Percentiles rank a stretch among this genome's conserved stretches.
Evolutionary conservation across 768 basidiomycete species (phyloP).

Genomic region (Tricholoma sp.): DNA sequence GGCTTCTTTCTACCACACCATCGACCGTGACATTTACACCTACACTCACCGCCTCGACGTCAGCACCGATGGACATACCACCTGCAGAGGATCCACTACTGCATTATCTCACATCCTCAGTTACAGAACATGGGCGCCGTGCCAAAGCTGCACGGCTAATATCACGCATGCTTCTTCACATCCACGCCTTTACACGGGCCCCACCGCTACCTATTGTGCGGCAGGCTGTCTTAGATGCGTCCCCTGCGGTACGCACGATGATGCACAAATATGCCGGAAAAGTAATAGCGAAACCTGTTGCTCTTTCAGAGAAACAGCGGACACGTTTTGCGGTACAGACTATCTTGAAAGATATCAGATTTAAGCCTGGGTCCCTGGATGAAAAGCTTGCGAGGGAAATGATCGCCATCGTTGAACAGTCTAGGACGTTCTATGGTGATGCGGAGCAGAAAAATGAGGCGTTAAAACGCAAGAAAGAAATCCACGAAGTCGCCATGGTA

Average conservation of each 20-base stretch:
- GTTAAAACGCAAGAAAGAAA: conserved; percentile 53
- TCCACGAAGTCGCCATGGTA: conserved; percentile 68
- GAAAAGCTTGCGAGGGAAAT: conserved; percentile 79
- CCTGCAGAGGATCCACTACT: conserved; percentile 75
- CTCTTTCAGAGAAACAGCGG: conserved; percentile 79
- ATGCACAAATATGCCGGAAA: conserved; percentile 63
- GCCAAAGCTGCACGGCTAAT: conserved; percentile 53
- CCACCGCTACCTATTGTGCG: conserved; percentile 80
- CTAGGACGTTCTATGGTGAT: too few species aligned
- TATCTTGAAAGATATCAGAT: conserved; percentile 62
- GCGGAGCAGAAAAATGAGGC: conserved; percentile 49
- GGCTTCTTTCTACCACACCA: conserved; percentile 1
- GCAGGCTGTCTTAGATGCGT: conserved; percentile 59
- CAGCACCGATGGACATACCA: conserved; percentile 49
- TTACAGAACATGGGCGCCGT: conserved; percentile 64
- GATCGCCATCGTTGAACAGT: conserved; percentile 62
- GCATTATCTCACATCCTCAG: conserved; percentile 53
- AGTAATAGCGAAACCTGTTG: conserved; percentile 57
- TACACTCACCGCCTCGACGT: not conserved
- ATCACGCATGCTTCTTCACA: conserved; percentile 59
- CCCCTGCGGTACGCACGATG: conserved; percentile 65
- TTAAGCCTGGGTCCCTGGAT: conserved; percentile 50
- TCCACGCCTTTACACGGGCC: conserved; percentile 70
- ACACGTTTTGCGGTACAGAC: conserved; percentile 64
- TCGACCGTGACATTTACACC: not conserved